Percentiles rank a stretch among this genome's conserved stretches.
These are phyloP conservation scores for Plasmodium malariae DNA, from an alignment of 169 alveolate species.

Conservation along the genomic window DNA sequence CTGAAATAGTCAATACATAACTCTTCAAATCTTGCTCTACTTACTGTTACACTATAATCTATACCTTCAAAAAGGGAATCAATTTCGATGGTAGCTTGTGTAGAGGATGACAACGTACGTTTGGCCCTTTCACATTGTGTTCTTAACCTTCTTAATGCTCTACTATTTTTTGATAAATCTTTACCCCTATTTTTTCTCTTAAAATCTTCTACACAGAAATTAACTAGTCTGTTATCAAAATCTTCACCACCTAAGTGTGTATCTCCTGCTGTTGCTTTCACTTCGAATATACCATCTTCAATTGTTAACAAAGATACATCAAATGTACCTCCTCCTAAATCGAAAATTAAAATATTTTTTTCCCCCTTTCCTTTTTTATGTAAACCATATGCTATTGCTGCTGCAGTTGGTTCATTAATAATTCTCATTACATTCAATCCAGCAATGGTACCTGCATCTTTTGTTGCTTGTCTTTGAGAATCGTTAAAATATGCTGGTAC, in stretches of 20 bases:
- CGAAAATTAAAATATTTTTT: slow-evolving; percentile 96
- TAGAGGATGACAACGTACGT: slow-evolving; percentile 96
- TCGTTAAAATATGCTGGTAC: slow-evolving; percentile 99
- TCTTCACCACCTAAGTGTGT: slow-evolving; percentile 99
- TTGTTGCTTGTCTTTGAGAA: slow-evolving; percentile 98
- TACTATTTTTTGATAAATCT: slow-evolving; percentile 91
- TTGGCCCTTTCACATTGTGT: slow-evolving; percentile 98
- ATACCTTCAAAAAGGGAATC: slow-evolving; percentile 96
- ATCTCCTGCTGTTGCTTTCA: slow-evolving; percentile 99
- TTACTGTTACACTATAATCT: slow-evolving; percentile 95
- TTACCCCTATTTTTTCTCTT: slow-evolving; percentile 93
- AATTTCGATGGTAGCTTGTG: slow-evolving; percentile 97
- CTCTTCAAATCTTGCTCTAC: slow-evolving; percentile 99
- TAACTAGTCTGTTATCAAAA: slow-evolving; percentile 97
- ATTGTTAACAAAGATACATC: slow-evolving; percentile 98
- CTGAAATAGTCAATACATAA: slow-evolving; percentile 95
- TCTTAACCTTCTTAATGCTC: slow-evolving; percentile 96
- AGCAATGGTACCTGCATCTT: slow-evolving; percentile 99
- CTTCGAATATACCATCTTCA: slow-evolving; percentile 98
- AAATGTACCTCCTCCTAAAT: slow-evolving; percentile 99
- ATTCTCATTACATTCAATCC: slow-evolving; percentile 98
- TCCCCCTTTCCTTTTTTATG: slow-evolving; percentile 94
- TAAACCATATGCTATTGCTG: slow-evolving; percentile 98
- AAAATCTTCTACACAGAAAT: slow-evolving; percentile 96
- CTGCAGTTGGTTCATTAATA: slow-evolving; percentile 99